phyloP scores from a whole-genome alignment of 148 eudicot species.

The Nepenthes mirabilis region DNA sequence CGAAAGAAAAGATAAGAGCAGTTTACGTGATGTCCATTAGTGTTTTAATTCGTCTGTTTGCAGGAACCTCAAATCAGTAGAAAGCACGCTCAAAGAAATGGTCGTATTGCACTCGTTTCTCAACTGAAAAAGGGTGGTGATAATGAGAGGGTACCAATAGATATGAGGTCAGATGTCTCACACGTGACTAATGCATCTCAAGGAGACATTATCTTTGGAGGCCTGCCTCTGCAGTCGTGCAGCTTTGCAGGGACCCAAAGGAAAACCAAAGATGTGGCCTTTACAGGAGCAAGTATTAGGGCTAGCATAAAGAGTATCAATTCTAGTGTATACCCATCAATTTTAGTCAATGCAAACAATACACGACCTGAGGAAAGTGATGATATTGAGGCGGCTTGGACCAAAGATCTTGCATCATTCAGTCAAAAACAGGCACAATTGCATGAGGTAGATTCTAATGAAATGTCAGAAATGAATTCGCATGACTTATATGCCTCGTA shows the following conservation, averaged over 20 bases:
- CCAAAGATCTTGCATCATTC: background rate
- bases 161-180: conserved; percentile 55
- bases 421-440: no score
- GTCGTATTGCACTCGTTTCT: conserved; percentile 15
- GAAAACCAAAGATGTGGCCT: conserved; percentile 14
- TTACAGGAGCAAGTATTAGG: conserved; percentile 12
- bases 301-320: conserved; percentile 15
- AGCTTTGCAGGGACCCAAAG: conserved; percentile 25
- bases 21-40: background rate
- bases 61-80: conserved; percentile 31
- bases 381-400: conserved; percentile 3
- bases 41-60: background rate
- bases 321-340: conserved; percentile 14
- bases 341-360: conserved; percentile 12
- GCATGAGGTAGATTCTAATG: no score
- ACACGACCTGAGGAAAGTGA: conserved; percentile 14
- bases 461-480: no score
- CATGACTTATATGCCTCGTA: no score
- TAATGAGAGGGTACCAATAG: conserved; percentile 21
- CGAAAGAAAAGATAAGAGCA: background rate
- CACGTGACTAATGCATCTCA: conserved; percentile 46
- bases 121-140: conserved; percentile 25
- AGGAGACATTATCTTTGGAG: conserved; percentile 28
- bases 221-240: conserved; percentile 23
- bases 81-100: conserved; percentile 27